These are phyloP conservation scores for Tetragonia tetragonoides DNA, from an alignment of 148 eudicot species.

Conservation along the genomic window DNA sequence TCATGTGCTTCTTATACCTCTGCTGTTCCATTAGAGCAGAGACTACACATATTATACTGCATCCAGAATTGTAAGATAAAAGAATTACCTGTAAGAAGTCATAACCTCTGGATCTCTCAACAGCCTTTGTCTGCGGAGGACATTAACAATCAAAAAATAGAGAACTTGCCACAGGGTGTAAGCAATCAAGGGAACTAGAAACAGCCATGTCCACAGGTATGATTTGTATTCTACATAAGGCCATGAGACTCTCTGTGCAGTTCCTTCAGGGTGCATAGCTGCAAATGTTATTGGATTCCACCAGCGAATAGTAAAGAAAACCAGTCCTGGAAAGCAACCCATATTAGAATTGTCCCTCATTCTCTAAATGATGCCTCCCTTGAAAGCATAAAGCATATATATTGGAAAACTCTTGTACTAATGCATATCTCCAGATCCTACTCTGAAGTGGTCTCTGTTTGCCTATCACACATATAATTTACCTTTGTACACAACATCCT, in stretches of 20 bases:
- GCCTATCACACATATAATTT: neutral
- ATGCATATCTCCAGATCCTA: neutral
- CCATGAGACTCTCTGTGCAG: constrained; percentile 70
- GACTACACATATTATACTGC: neutral
- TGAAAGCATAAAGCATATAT: neutral
- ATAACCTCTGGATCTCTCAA: constrained; percentile 93
- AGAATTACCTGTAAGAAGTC: constrained; percentile 92
- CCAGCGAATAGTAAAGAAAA: constrained; percentile 96
- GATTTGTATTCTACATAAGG: constrained; percentile 72
- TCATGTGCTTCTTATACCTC: neutral
- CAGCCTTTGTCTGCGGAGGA: constrained; percentile 84
- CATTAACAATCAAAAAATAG: constrained; percentile 82
- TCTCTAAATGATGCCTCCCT: neutral
- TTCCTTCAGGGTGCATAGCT: constrained; percentile 91
- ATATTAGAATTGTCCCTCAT: constrained; percentile 9
- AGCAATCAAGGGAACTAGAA: constrained; percentile 80
- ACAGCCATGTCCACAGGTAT: constrained; percentile 79
- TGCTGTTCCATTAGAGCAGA: neutral
- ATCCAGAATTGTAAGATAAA: neutral
- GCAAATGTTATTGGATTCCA: constrained; percentile 83
- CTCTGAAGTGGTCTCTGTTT: neutral
- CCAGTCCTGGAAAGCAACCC: constrained; percentile 60
- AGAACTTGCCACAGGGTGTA: constrained; percentile 86
- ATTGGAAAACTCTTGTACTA: neutral
- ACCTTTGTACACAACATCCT: neutral